phyloP scores from a whole-genome alignment of 1,139 yeast species.

The Taphrina communis region DNA sequence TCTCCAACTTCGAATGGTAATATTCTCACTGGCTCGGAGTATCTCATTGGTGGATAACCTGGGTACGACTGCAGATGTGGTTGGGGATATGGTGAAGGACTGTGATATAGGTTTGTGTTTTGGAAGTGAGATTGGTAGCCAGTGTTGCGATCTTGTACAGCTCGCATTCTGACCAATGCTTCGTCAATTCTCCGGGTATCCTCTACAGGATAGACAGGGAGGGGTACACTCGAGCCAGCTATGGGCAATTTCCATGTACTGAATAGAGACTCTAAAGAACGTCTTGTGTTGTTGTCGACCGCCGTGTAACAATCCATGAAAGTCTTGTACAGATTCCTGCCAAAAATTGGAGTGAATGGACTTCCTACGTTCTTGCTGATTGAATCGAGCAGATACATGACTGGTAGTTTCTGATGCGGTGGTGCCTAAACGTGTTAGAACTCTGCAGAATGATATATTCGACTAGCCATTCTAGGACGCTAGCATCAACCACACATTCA shows the following conservation, averaged over 20 bases:
- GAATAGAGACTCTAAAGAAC: conserved; percentile 74
- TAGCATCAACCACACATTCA: neutral
- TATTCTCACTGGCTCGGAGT: neutral
- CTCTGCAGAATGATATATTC: neutral
- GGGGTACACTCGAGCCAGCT: conserved; percentile 59
- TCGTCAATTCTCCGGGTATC: conserved; percentile 75
- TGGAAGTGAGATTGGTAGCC: neutral
- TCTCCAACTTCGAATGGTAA: neutral
- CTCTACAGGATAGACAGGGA: conserved; percentile 73
- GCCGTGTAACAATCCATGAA: conserved; percentile 79
- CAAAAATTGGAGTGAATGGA: conserved; percentile 80
- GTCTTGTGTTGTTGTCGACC: conserved; percentile 75
- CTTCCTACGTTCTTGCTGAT: conserved; percentile 88
- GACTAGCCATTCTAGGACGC: neutral
- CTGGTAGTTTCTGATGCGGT: conserved; percentile 82
- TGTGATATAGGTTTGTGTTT: neutral
- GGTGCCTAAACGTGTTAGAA: conserved; percentile 54
- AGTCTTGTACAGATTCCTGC: conserved; percentile 67
- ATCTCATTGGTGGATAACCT: neutral
- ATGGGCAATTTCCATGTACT: conserved; percentile 80
- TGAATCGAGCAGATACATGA: conserved; percentile 87
- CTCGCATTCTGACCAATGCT: conserved; percentile 65
- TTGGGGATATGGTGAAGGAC: conserved; percentile 14
- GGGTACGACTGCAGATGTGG: conserved; percentile 7
- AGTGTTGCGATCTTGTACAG: conserved; percentile 46